Percentiles rank a stretch among this genome's conserved stretches.
Conservation (phyloP, 441 rosid species). For the Pelargonium myrrhifolium region DNA sequence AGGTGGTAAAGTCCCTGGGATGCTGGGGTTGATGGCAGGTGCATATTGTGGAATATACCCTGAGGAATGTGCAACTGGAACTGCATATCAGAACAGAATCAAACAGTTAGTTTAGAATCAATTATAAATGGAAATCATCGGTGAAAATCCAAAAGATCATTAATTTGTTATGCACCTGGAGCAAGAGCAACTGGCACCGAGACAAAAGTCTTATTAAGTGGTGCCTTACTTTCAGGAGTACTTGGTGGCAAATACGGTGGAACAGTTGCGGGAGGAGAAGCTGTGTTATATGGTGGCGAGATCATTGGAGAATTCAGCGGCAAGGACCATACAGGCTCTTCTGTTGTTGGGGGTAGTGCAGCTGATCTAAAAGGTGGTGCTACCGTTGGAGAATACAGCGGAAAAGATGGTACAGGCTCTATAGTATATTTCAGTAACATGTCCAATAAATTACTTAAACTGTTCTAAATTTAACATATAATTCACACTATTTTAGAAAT, state of each 20-base stretch:
- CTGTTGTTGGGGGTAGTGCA: conserved; percentile 25
- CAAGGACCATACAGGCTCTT: conserved; percentile 13
- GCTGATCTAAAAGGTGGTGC: conserved; percentile 34
- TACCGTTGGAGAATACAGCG: conserved; percentile 1
- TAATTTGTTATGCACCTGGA: conserved; percentile 32
- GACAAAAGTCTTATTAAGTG: conserved; percentile 31
- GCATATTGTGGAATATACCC: conserved; percentile 32
- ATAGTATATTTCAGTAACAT: too few relatives aligned
- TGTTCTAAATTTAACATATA: too few relatives aligned
- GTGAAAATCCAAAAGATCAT: conserved; percentile 8
- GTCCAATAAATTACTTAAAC: too few relatives aligned
- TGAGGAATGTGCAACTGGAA: conserved; percentile 35
- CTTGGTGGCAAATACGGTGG: conserved; percentile 20
- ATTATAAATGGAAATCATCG: conserved; percentile 3
- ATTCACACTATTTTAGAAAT: too few relatives aligned
- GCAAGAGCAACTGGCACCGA: conserved; percentile 29
- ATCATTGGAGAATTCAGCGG: conserved; percentile 12
- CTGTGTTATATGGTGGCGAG: conserved; percentile 24
- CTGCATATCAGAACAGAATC: conserved; percentile 24
- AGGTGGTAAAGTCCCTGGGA: conserved; percentile 30
- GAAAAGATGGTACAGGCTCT: neutral
- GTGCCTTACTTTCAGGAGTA: conserved; percentile 28
- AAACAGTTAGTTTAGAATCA: conserved; percentile 8
- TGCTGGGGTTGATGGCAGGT: conserved; percentile 33
- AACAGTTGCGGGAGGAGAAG: conserved; percentile 22